Percentiles rank a stretch among this genome's conserved stretches.
These are phyloP conservation scores for Syzygium oleosum DNA, from an alignment of 345 rosid genomes.

Conservation along the genomic window DNA sequence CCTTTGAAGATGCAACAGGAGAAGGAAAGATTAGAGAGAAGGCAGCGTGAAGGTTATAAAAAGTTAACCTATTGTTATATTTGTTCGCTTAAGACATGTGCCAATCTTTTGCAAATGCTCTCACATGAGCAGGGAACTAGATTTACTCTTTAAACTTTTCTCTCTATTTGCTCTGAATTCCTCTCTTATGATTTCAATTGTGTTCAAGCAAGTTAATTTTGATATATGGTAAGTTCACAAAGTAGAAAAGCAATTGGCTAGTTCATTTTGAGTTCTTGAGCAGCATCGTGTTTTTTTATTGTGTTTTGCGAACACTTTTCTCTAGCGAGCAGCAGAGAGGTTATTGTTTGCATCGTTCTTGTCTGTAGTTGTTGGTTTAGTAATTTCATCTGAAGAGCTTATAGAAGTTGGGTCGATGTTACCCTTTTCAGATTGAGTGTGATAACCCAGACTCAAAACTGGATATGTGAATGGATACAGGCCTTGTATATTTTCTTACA, in stretches of 20 bases:
- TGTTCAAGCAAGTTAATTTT: background rate
- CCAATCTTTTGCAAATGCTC: background rate
- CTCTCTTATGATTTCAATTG: background rate
- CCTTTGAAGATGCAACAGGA: constrained; percentile 45
- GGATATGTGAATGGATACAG: background rate
- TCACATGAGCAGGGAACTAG: background rate
- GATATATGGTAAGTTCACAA: background rate
- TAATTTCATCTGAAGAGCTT: background rate
- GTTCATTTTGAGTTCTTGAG: background rate
- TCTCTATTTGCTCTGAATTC: background rate
- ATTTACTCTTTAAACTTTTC: background rate
- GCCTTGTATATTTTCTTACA: too few relatives aligned
- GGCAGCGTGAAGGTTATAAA: constrained; percentile 63
- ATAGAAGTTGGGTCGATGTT: background rate
- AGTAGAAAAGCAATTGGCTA: background rate
- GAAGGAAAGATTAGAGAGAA: constrained; percentile 57
- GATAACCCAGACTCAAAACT: background rate
- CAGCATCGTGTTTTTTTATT: background rate
- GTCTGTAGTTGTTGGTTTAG: background rate
- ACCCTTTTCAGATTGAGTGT: background rate
- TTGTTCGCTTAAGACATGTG: background rate
- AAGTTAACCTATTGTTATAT: background rate
- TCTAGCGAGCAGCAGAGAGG: background rate
- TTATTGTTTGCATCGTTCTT: background rate
- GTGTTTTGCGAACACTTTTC: background rate